Conservation (phyloP, 441 rosid species). For the Gossypium aridum region DNA sequence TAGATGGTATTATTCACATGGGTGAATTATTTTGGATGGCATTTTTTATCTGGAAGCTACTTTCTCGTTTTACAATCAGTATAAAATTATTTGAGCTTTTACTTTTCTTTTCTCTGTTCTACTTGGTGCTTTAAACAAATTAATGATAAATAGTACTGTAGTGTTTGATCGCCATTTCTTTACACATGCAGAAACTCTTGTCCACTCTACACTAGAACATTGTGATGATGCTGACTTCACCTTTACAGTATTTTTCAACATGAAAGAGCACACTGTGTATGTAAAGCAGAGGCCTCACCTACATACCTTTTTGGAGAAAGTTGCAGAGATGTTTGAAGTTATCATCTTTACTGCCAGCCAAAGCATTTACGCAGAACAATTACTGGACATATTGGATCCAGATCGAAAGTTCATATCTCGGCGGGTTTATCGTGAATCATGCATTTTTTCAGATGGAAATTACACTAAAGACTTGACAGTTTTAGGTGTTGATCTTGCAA, state of each 20-base stretch:
- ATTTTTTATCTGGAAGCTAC: background rate
- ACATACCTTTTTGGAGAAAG: slow-evolving; percentile 73
- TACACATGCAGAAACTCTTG: slow-evolving; percentile 72
- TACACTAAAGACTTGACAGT: slow-evolving; percentile 92
- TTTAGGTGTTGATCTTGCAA: slow-evolving; percentile 90
- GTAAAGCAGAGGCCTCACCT: slow-evolving; percentile 85
- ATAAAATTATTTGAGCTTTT: background rate
- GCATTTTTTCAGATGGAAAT: slow-evolving; percentile 78
- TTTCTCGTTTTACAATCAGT: background rate
- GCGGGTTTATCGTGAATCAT: slow-evolving; percentile 78
- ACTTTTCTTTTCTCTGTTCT: background rate
- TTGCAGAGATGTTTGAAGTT: slow-evolving; percentile 82
- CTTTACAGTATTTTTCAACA: slow-evolving; percentile 69
- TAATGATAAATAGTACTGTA: background rate
- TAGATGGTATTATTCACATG: background rate
- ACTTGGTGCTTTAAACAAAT: background rate
- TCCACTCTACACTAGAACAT: slow-evolving; percentile 78
- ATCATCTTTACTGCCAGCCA: slow-evolving; percentile 92
- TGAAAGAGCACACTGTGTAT: slow-evolving; percentile 83
- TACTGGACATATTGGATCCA: slow-evolving; percentile 76
- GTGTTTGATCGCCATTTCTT: slow-evolving; percentile 8
- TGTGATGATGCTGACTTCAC: slow-evolving; percentile 79
- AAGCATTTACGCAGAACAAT: slow-evolving; percentile 84
- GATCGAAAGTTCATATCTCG: slow-evolving; percentile 65
- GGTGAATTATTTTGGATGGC: background rate